Conservation (phyloP, 208 protist species). For the Crithidia thermophila region DNA sequence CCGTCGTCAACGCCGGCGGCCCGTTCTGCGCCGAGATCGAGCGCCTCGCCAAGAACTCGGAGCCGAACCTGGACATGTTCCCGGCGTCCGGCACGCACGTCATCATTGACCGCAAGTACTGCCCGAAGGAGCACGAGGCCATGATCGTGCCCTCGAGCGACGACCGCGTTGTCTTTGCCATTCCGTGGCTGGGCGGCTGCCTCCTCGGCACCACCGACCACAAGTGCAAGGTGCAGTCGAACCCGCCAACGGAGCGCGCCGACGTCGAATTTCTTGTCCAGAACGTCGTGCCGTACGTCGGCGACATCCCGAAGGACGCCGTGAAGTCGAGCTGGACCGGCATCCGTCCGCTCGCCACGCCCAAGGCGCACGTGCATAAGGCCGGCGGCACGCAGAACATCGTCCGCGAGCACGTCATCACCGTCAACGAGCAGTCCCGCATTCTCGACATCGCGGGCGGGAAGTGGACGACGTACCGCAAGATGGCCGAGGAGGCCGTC, state of each 20-base stretch:
- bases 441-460: conserved; percentile 93
- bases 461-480: conserved; percentile 97
- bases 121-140: conserved; percentile 67
- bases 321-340: conserved; percentile 87
- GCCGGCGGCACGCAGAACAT: conserved; percentile 73
- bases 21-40: conserved; percentile 86
- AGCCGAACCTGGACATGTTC: conserved; percentile 55
- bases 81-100: conserved; percentile 89
- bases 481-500: conserved; percentile 93
- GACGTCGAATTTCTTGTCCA: conserved; percentile 92
- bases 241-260: conserved; percentile 49
- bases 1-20: conserved; percentile 92
- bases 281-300: conserved; percentile 66
- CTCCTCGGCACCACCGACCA: conserved; percentile 96
- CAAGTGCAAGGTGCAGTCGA: conserved; percentile 58
- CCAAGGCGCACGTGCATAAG: conserved; percentile 21
- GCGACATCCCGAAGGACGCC: conserved; percentile 56
- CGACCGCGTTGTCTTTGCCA: conserved; percentile 93
- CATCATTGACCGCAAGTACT: conserved; percentile 81
- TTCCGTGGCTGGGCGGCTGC: conserved; percentile 93
- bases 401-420: conserved; percentile 93
- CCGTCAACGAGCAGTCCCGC: conserved; percentile 53
- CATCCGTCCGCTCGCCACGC: conserved; percentile 81
- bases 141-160: conserved; percentile 92
- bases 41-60: conserved; percentile 65